Base-by-base conservation (phyloP, 2,329 filamentous ascomycete species). In the Talaromyces rugulosus region DNA sequence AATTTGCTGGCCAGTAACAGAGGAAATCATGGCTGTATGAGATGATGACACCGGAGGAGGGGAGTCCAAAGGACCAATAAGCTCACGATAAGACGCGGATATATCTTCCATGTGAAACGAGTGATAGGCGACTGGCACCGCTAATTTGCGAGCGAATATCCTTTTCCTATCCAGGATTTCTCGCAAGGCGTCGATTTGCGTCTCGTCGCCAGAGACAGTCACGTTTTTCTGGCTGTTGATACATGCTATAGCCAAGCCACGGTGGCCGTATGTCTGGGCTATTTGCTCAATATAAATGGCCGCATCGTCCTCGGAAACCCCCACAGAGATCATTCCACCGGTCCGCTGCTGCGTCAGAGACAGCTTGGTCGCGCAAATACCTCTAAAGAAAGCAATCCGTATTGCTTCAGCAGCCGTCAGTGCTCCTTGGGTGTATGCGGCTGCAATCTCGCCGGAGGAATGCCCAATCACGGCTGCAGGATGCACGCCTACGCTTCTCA, bases 401-500 rank as follows among this genome's bases (percentile, higher is more conserved):
- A 80, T 75, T 4, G 78, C 78, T 6, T 77, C 73, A 3, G 64
- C 51, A 4, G 68, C 69, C 0, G 70, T 68, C 8, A 83, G 61
- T 5, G 72, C 67, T 0, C 78, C 80, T 0, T 78, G 75, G 1
- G 79, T 77, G 57, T 80, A 83, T 0, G 77, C 80, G 0, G 78
- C 78, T 2, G 65, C 78, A 12, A 82, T 81, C 64, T 82, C 80
- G 8, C 80, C 80, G 0, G 75, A 78, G 0, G 78, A 81, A 65
- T 82, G 80, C 12, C 80, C 80, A 3, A 80, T 72, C 0, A 78
- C 76, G 3, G 70, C 72, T 6, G 56, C 28, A 6, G 76, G 70
- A 0, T 51, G 50, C 14, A 80, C 60, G 14, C 73, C 72, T 12
- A 72, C 72, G 0, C 65, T 56, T 1, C 60, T 55, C 23, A 69